Evolutionary conservation across 306 rosid species (phyloP).

Genomic region (Lathyrus aphaca): DNA sequence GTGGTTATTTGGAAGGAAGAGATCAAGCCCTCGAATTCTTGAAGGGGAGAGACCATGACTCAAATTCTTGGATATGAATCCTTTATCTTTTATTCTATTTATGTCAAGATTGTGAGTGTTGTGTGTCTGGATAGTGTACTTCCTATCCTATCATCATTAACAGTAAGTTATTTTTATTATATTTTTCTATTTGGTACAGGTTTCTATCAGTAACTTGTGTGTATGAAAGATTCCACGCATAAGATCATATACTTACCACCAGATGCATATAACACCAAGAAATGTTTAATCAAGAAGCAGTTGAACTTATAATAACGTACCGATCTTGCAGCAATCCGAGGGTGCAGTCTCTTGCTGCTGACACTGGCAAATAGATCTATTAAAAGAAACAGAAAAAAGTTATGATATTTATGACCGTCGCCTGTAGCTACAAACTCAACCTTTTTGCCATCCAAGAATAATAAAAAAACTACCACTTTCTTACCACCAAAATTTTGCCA

Average conservation of each 20-base stretch:
- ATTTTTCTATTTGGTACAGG: no score
- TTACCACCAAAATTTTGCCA: constrained; percentile 41
- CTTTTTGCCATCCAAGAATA: constrained; percentile 29
- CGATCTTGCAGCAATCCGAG: constrained; percentile 34
- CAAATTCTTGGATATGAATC: no score
- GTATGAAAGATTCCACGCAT: constrained; percentile 8
- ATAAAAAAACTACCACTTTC: constrained; percentile 12
- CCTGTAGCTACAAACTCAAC: constrained; percentile 26
- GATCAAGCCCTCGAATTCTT: no score
- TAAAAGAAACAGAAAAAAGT: constrained; percentile 25
- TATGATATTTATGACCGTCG: constrained; percentile 16
- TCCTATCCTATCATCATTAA: no score
- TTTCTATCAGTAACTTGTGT: constrained; percentile 1
- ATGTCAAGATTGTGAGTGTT: no score
- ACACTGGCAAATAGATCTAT: constrained; percentile 30
- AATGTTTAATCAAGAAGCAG: constrained; percentile 9
- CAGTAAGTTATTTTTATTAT: no score
- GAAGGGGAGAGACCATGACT: no score
- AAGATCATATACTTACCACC: background rate
- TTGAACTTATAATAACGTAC: constrained; percentile 7
- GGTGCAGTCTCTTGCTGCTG: constrained; percentile 27
- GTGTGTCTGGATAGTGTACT: no score
- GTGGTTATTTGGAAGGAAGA: no score
- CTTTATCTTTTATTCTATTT: no score
- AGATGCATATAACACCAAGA: background rate